Evolutionary conservation across 495 filamentous ascomycete genomes (phyloP).

Genomic region (Immersiella caudata): DNA sequence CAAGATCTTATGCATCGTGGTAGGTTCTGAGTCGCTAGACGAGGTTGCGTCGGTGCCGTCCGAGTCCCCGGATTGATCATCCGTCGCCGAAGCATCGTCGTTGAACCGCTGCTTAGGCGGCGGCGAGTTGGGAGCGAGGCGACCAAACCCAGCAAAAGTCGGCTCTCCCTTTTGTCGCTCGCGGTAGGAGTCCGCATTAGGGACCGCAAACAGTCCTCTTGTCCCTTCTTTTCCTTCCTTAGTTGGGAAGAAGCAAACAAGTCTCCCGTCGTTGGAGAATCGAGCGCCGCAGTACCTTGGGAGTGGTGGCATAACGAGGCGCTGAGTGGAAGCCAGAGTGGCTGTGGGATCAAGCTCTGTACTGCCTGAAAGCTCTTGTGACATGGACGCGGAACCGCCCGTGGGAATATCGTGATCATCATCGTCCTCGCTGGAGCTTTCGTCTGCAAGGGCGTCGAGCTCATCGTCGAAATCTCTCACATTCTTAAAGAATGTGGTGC

Average conservation of each 20-base stretch:
- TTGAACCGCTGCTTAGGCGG: slow-evolving; percentile 53
- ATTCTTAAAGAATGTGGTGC: slow-evolving; percentile 68
- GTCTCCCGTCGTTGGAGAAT: slow-evolving; percentile 75
- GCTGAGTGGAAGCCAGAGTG: slow-evolving; percentile 61
- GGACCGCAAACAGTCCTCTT: slow-evolving; percentile 60
- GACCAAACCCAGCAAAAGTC: slow-evolving; percentile 88
- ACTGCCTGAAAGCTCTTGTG: slow-evolving; percentile 56
- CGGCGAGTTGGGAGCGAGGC: slow-evolving; percentile 58
- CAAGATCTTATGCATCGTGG: slow-evolving; percentile 56
- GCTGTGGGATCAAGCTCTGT: slow-evolving; percentile 49
- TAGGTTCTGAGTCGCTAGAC: slow-evolving; percentile 73
- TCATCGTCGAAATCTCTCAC: slow-evolving; percentile 66
- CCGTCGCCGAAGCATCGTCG: slow-evolving; percentile 55
- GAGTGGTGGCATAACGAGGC: slow-evolving; percentile 75
- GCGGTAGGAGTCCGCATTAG: slow-evolving; percentile 61
- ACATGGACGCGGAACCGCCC: slow-evolving; percentile 57
- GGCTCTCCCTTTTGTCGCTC: slow-evolving; percentile 66
- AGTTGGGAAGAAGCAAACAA: slow-evolving; percentile 86
- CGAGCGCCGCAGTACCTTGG: slow-evolving; percentile 74
- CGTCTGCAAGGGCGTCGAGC: slow-evolving; percentile 56
- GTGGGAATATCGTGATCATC: slow-evolving; percentile 67
- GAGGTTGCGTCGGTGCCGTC: slow-evolving; percentile 67
- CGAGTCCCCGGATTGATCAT: slow-evolving; percentile 52
- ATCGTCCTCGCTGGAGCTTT: slow-evolving; percentile 78
- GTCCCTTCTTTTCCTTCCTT: slow-evolving; percentile 76